Percentiles rank a stretch among this genome's conserved stretches.
phyloP scores from a whole-genome alignment of 169 alveolate genomes.

The Plasmodium gaboni region DNA sequence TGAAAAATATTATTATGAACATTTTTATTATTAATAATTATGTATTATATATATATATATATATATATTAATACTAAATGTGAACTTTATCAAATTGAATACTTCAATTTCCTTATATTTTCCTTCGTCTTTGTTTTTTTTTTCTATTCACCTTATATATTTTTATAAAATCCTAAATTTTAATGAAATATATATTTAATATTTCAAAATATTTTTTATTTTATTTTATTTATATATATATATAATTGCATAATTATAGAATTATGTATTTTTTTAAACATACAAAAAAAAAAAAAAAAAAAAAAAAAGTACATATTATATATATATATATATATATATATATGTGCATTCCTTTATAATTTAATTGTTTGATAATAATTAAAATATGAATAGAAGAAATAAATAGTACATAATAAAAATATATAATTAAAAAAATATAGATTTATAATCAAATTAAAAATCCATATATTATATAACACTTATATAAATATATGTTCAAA shows the following conservation, averaged over 20 bases:
- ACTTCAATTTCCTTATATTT: background rate
- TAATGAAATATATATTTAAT: background rate
- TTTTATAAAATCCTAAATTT: background rate
- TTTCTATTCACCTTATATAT: background rate
- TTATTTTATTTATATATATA: background rate
- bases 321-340: background rate
- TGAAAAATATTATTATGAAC: too few species aligned
- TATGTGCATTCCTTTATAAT: background rate
- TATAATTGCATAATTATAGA: slow-evolving; percentile 8
- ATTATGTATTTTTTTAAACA: background rate
- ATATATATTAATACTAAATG: too few species aligned
- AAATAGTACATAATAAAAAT: too few species aligned
- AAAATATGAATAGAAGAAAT: too few species aligned
- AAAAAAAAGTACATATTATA: background rate
- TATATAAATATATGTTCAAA: too few species aligned
- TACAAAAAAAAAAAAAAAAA: slow-evolving; percentile 4
- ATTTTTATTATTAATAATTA: too few species aligned
- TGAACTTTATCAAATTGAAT: too few species aligned
- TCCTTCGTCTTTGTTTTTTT: background rate
- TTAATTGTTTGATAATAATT: too few species aligned
- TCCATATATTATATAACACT: too few species aligned
- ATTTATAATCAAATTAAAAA: too few species aligned
- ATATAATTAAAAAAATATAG: too few species aligned
- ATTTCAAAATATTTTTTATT: background rate
- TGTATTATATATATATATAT: too few species aligned